Evolutionary conservation across 805 yeast genomes (phyloP), one percentile per base, ranked within the genome.

Genomic region (Lipomyces yamadae): DNA sequence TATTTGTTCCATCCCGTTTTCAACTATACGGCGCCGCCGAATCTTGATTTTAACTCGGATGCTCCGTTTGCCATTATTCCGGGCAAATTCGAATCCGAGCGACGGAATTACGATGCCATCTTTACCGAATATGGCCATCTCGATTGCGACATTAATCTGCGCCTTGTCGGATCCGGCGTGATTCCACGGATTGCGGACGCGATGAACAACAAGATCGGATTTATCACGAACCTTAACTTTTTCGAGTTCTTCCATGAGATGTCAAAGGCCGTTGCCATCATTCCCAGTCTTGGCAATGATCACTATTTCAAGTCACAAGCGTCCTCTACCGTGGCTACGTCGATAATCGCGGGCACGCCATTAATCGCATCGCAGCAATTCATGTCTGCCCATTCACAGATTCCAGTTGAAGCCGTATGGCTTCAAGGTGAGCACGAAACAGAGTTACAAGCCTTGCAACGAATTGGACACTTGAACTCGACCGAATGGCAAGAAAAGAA

Each of bases 331-430:
- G 59, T 67, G 11, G 65, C 70, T 18, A 52, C 69, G 13, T 35
- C 61, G 11, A 39, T 67, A 3, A 67, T 60, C 42, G 60, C 70
- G 18, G 64, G 70, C 18, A 60, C 68, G n/a, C 70, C 70, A 4
- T 35, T 37, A 4, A 37, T 67, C 52, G 50, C 59, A 7, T 48
- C 62, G 18, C 39, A 24, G 10, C 24, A 60, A 35, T 45, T 67
- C 53, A 53, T 56, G 18, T 32, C 2, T 10, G 64, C 64, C 5
- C 60, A 67, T 39, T 54, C 42, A 6, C 58, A 58, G 15, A 34
- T 64, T 10, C 62, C 62, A 2, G n/a, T 50, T 10, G 55, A 35
- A 10, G 67, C 63, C 15, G 61, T 59, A 7, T 67, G 70, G 70
- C 13, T 64, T n/a, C 65, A 67, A 18, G 50, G 53, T 11, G 60